Evolutionary conservation across 257 asterid genomes (phyloP).

Genomic region (Ehretia macrophylla): DNA sequence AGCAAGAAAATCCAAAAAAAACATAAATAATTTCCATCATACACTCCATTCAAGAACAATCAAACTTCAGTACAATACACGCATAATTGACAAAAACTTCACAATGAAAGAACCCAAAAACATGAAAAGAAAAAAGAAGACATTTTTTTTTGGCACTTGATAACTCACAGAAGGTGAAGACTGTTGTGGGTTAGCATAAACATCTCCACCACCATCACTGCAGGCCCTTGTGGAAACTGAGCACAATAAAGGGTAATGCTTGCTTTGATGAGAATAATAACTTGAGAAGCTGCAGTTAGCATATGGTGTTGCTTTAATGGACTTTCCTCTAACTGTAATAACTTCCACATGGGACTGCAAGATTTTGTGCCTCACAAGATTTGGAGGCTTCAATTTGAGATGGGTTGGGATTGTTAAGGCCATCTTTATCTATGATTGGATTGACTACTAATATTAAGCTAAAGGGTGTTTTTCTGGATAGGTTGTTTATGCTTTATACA

Average conservation of each 20-base stretch:
- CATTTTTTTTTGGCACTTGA: slow-evolving; percentile 1
- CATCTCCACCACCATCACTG: slow-evolving; percentile 39
- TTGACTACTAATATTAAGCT: no score
- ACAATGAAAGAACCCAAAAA: background rate
- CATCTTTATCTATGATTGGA: slow-evolving; percentile 14
- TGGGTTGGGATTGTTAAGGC: slow-evolving; percentile 35
- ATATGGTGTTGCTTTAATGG: background rate
- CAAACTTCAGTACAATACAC: no score
- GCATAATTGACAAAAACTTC: no score
- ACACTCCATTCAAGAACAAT: no score
- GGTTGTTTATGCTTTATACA: no score
- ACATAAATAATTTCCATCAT: no score
- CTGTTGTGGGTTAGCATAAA: slow-evolving; percentile 31
- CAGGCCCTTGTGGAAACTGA: slow-evolving; percentile 37
- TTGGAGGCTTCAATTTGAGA: slow-evolving; percentile 46
- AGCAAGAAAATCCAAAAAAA: no score
- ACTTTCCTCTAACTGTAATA: slow-evolving; percentile 21
- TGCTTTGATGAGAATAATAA: background rate
- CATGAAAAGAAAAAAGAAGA: slow-evolving; percentile 11
- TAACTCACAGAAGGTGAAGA: slow-evolving; percentile 49
- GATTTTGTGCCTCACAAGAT: slow-evolving; percentile 15
- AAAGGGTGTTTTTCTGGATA: no score
- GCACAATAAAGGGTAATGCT: slow-evolving; percentile 2
- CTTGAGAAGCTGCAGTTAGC: background rate
- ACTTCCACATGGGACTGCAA: slow-evolving; percentile 20